Percentiles rank a stretch among this genome's conserved stretches.
Conservation (phyloP, 805 yeast species). For the Metschnikowia shivogae region DNA sequence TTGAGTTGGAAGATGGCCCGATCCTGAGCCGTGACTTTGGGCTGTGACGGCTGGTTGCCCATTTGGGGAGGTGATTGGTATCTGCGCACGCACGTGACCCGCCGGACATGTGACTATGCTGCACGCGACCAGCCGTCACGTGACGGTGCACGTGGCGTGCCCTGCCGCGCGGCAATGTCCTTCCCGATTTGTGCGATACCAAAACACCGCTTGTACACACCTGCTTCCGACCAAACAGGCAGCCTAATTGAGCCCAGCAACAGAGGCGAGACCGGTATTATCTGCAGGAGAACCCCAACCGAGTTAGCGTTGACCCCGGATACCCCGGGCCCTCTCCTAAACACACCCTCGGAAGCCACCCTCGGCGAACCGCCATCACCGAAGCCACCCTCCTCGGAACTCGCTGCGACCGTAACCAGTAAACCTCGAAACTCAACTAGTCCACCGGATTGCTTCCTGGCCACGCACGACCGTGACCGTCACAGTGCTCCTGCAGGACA, state of each 20-base stretch:
- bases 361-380: no score
- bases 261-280: not conserved
- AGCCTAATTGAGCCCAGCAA: constrained; percentile 1
- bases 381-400: no score
- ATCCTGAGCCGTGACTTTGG: constrained; percentile 78
- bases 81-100: not conserved
- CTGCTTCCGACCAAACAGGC: constrained; percentile 3
- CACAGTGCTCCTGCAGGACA: no score
- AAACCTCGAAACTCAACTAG: no score
- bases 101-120: no score
- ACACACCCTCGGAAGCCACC: no score
- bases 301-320: no score
- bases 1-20: constrained; percentile 82
- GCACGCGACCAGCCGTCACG: not conserved
- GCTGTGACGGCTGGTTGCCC: constrained; percentile 45
- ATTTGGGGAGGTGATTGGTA: constrained; percentile 14
- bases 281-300: not conserved
- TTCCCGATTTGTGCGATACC: constrained; percentile 1
- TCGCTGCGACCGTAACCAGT: no score
- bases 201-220: constrained; percentile 5
- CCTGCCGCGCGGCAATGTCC: not conserved
- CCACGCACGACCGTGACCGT: no score
- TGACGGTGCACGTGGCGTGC: not conserved
- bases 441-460: no score
- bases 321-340: no score